Evolutionary conservation across 2,329 filamentous ascomycete species (phyloP).

Genomic region (Neocucurbitaria cava): DNA sequence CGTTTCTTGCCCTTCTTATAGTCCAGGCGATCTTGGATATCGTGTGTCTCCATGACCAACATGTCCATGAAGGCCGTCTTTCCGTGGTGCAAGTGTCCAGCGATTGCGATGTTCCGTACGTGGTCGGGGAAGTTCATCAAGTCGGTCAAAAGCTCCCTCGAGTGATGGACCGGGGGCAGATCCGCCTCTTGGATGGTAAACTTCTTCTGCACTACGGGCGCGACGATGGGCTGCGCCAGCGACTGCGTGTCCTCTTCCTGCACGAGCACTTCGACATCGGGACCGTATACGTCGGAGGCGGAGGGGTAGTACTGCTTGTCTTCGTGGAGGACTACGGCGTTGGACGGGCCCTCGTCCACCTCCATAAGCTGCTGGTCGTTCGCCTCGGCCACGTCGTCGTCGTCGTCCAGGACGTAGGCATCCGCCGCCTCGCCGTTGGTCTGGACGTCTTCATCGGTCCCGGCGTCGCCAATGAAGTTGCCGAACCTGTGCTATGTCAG

Average conservation of each 20-base stretch:
- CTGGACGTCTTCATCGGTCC: conserved; percentile 86
- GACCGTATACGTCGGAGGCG: conserved; percentile 93
- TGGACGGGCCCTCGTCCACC: conserved; percentile 88
- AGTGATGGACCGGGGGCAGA: conserved; percentile 85
- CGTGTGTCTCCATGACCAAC: conserved; percentile 94
- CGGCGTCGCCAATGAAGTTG: conserved; percentile 96
- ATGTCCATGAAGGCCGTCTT: conserved; percentile 99
- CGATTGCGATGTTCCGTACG: conserved; percentile 89
- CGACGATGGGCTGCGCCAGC: conserved; percentile 89
- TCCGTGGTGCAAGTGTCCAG: conserved; percentile 93
- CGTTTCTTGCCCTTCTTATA: conserved; percentile 80
- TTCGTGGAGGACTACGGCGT: conserved; percentile 96
- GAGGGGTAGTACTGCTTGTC: conserved; percentile 99
- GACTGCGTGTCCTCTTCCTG: conserved; percentile 97
- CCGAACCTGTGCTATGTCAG: conserved; percentile 72
- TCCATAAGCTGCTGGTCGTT: conserved; percentile 91
- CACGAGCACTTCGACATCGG: conserved; percentile 92
- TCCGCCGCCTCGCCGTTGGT: conserved; percentile 78
- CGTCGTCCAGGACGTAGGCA: conserved; percentile 76
- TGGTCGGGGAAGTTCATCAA: conserved; percentile 96
- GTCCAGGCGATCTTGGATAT: conserved; percentile 79
- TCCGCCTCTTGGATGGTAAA: conserved; percentile 93
- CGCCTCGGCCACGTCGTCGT: conserved; percentile 54
- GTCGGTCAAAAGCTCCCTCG: conserved; percentile 91
- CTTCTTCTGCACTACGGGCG: conserved; percentile 91